These are phyloP conservation scores for Phaeosphaeria sp. DNA, from an alignment of 2,329 filamentous ascomycete genomes.

Conservation along the genomic window DNA sequence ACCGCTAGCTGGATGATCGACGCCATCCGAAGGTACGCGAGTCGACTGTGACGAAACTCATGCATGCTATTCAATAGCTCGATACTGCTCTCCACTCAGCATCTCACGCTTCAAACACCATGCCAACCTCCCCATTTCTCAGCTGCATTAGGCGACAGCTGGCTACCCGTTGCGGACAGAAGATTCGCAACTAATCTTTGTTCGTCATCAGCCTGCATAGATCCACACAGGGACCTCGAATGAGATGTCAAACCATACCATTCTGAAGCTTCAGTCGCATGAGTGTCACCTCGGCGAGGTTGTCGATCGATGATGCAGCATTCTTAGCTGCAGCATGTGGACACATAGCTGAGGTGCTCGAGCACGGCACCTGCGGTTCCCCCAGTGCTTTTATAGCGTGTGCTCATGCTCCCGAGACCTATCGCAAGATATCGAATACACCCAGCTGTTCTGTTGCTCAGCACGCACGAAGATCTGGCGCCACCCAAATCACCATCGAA, in stretches of 20 bases:
- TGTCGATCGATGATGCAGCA: constrained; percentile 17
- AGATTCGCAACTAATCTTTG: constrained; percentile 6
- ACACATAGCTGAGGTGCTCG: background rate
- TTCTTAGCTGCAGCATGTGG: background rate
- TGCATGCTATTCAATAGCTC: constrained; percentile 13
- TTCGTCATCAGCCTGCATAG: constrained; percentile 9
- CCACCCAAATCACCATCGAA: constrained; percentile 9
- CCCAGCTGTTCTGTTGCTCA: constrained; percentile 1
- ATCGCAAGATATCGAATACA: background rate
- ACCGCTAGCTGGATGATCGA: constrained; percentile 15
- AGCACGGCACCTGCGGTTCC: background rate
- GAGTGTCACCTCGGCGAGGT: constrained; percentile 13
- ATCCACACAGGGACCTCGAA: constrained; percentile 7
- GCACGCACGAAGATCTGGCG: constrained; percentile 16
- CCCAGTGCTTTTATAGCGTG: background rate
- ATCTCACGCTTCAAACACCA: constrained; percentile 5
- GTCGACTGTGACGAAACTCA: constrained; percentile 21
- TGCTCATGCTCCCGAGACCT: constrained; percentile 4
- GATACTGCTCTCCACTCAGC: constrained; percentile 5
- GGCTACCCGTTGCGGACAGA: constrained; percentile 6
- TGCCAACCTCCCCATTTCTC: constrained; percentile 7
- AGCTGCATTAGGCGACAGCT: constrained; percentile 10
- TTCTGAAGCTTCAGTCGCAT: background rate
- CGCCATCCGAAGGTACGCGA: constrained; percentile 13
- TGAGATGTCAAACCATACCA: background rate